Base-by-base conservation (phyloP, 495 filamentous ascomycete genomes). In the Jackrogersella minutella region DNA sequence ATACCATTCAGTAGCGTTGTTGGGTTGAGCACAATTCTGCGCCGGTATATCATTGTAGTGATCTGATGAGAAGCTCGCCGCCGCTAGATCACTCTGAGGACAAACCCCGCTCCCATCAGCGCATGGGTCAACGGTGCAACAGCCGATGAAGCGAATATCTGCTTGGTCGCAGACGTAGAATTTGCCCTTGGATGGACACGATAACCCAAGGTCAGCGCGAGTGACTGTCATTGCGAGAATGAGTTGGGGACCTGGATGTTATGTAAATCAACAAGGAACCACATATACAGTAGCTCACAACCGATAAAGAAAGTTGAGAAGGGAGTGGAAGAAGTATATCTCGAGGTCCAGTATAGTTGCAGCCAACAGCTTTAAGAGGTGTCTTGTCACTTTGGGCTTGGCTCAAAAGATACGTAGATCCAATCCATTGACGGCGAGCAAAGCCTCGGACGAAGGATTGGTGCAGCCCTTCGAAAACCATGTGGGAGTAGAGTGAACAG, bases 71-170 rank as follows among this genome's bases (percentile, higher is more conserved):
- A 68, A 71, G 40, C 58, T 67, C 11, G 68, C 33, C 19, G 53
- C 1, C 1, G 59, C 49, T 14, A 71, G 24, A 43, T 50, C 24
- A 3, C 26, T 52, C 33, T 62, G 55, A 41, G 68, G 64, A 10
- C 68, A 71, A 0, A 14, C 31, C 6, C 68, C 68, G 21, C 58
- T 71, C 7, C 68, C 68, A 22, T 71, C 68, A 5, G 68, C 68
- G 17, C 68, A 71, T 10, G 68, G 68, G 55, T 71, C 63, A 36
- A 67, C 30, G 24, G 63, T 64, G 19, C 68, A 71, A 43, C 68
- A 71, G 2, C 68, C 63, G 33, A 67, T 53, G 50, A 71, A 71
- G 34, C 64, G 63, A 31, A 64, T 52, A 22, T 26, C 46, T n/a
- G 59, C 64, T 10, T 47, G 34, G 14, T 59, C 47, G 58, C 68